Base-by-base conservation (phyloP, 192 early-diverging fungal species). In the Linnemannia hyalina region DNA sequence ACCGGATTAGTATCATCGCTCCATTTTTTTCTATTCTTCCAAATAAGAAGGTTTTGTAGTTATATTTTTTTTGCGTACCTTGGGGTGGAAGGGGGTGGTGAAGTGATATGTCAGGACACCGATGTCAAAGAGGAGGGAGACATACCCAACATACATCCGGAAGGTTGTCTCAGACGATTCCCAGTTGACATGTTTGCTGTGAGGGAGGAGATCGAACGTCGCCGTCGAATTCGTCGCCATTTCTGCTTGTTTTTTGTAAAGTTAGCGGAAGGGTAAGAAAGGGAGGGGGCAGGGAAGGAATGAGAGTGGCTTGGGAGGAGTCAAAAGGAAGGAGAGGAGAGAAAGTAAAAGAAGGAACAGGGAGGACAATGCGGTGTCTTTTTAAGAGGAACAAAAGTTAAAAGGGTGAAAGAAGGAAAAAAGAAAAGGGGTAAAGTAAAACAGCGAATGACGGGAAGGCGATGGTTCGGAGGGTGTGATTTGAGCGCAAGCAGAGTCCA, bases 171-270 rank as follows among this genome's bases (percentile, higher is more conserved):
- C 83, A 13, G 78, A 42, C 7, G 70, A 42, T 1, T 80, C 57
- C 83, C 83, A 85, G 38, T 80, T 55, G 47, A 85, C 83, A 74
- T 85, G 83, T 63, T 80, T 80, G 75, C 7, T 68, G 70, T 85
- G 83, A 22, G 83, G 83, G 40, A 65, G 60, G 60, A 65, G 60
- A 65, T 65, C 60, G 60, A 65, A 85, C 7, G 42, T 41, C n/a
- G 44, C 6, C 52, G 68, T 76, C 46, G 57, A 32, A 65, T 65
- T 65, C 13, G 60, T 65, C 60, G 29, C 29, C 60, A 65, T 65
- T 32, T 65, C 20, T 55, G n/a, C 1, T 32, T 65, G 6, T 11
- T 52, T 2, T 32, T 38, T 7, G 26, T 57, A 35, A 6, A 10
- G 52, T 75, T 5, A 2, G n/a, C n/a, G n/a, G 18, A 3, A n/a